A percentile compares a stretch with the other conserved stretches of the same genome.
Conservation (phyloP, 441 rosid species). For the Erodium trifolium region DNA sequence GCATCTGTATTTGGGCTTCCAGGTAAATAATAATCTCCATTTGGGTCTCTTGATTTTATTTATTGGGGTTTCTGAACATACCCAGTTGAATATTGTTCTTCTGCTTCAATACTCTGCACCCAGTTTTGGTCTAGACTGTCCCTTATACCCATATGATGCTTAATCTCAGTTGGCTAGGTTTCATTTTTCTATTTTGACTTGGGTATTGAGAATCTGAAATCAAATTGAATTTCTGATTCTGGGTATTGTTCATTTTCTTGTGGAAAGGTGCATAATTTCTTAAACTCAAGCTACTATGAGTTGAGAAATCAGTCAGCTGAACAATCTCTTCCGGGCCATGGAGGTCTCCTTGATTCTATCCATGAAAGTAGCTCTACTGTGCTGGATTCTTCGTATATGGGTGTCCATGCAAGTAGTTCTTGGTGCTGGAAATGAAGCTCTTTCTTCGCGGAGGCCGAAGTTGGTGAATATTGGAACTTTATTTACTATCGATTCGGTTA, state of each 20-base stretch:
- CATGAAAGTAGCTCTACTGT: constrained; percentile 21
- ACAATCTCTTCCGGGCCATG: constrained; percentile 27
- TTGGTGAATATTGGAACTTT: constrained; percentile 58
- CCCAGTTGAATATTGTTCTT: neutral
- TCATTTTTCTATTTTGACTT: neutral
- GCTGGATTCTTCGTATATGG: constrained; percentile 35
- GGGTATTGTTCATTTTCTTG: constrained; percentile 10
- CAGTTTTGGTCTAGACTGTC: neutral
- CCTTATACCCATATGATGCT: neutral
- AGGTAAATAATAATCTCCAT: neutral
- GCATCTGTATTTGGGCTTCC: neutral
- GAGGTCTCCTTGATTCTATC: constrained; percentile 22
- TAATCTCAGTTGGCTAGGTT: too few relatives aligned
- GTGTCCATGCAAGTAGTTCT: constrained; percentile 30
- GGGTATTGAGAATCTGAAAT: neutral
- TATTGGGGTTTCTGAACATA: neutral
- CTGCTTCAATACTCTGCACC: neutral
- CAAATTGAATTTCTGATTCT: neutral
- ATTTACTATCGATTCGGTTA: constrained; percentile 60
- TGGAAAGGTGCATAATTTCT: constrained; percentile 15
- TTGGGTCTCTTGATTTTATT: neutral
- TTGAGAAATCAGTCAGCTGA: constrained; percentile 18
- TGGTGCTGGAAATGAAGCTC: constrained; percentile 30
- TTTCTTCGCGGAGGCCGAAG: constrained; percentile 38
- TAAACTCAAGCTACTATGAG: constrained; percentile 18